These are phyloP conservation scores for Calocybe cyanea DNA, from an alignment of 768 basidiomycete genomes.

Conservation along the genomic window DNA sequence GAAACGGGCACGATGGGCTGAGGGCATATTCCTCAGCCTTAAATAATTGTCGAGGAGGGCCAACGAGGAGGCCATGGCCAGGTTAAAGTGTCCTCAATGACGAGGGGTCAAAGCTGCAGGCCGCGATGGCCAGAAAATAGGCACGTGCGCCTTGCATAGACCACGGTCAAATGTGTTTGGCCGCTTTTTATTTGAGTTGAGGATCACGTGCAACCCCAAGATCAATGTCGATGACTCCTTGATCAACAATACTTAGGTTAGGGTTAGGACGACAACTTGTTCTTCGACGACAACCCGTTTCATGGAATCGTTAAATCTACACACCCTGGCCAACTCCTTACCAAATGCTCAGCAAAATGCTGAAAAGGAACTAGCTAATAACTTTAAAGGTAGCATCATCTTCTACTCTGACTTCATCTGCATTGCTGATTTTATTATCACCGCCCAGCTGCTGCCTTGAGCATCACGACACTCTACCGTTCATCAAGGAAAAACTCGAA, in stretches of 20 bases:
- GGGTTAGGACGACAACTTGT: constrained; percentile 7
- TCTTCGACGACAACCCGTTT: constrained; percentile 35
- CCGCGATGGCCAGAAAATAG: too few species aligned
- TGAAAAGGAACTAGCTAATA: constrained; percentile 76
- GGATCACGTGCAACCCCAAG: too few species aligned
- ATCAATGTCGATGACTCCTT: background rate
- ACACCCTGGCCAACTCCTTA: constrained; percentile 73
- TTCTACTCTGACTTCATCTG: constrained; percentile 16
- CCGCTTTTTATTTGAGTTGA: too few species aligned
- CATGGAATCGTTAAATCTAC: constrained; percentile 79
- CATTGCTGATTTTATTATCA: constrained; percentile 10
- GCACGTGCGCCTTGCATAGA: too few species aligned
- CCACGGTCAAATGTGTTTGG: too few species aligned
- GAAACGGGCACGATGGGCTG: too few species aligned
- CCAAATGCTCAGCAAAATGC: constrained; percentile 72
- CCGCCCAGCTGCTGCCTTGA: constrained; percentile 68
- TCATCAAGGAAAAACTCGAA: constrained; percentile 76
- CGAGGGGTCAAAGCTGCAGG: too few species aligned
- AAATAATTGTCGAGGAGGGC: too few species aligned
- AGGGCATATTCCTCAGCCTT: too few species aligned
- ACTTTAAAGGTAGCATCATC: constrained; percentile 65
- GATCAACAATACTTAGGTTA: constrained; percentile 4
- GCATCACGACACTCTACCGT: constrained; percentile 81
- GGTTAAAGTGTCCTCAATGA: too few species aligned
- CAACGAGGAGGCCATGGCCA: too few species aligned